Evolutionary conservation across 2,329 filamentous ascomycete genomes (phyloP), one percentile per base, ranked within the genome.

Genomic region (Aphanocladium album): DNA sequence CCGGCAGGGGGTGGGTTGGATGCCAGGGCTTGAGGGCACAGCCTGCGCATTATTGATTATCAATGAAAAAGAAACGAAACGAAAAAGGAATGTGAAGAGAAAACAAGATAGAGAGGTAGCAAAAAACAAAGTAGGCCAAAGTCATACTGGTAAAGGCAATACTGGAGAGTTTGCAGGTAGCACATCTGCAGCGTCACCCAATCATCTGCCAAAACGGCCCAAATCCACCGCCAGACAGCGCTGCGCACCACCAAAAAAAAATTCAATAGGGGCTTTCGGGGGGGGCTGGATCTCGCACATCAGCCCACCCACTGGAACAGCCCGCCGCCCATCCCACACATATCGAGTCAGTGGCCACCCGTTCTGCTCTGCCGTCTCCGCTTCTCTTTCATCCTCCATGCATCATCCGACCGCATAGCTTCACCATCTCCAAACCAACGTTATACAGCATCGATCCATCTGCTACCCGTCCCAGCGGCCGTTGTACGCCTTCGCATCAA

Each of bases 301-400:
- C 25, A 55, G 53, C 53, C 53, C 53, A 55, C 53, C 23, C 14
- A 14, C 35, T n/a, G 17, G 17, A 43, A 55, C 25, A 21, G 52
- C 52, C 27, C 23, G 52, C 52, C 39, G 39, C 25, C 39, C 53
- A 17, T 39, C 39, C 53, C 53, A 46, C 51, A 41, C 51, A 55
- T 41, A 59, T 52, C 56, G 56, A 59, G 46, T 59, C 56, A 57
- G 55, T 39, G 23, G 53, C 39, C 45, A 37, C 14, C 52, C 23
- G 17, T 54, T 35, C 25, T n/a, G 19, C 41, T 37, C 46, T 51
- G 41, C 23, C 46, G 25, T 50, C 58, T 60, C 58, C 58, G 50
- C 58, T 54, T 46, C 39, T 33, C 58, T 23, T 54, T 39, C 52
- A 55, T 55, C 41, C 56, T 45, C 35, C 25, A 52, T 25, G 47